Base-by-base conservation (phyloP, 306 rosid species). In the Urtica urens region DNA sequence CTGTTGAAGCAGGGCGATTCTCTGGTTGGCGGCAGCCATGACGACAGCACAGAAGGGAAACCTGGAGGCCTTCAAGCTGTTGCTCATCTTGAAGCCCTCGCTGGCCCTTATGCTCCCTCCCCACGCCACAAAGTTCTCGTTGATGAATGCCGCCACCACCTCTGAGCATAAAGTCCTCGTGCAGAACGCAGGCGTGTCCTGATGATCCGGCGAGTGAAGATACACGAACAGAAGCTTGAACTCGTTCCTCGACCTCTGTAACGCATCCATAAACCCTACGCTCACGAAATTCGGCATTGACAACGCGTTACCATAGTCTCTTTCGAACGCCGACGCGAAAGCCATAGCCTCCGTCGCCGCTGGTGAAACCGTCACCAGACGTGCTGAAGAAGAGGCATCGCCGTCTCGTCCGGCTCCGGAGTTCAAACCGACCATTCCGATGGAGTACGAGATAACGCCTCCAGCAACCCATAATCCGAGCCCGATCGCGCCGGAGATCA, bases 21-120 rank as follows among this genome's bases (percentile, higher is more conserved):
- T 77, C 69, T 85, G 99, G 57, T 92, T 92, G 1, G 96, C 73
- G 4, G 99, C 83, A 0, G 93, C 86, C 96, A 85, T 85, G 10
- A 92, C 99, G 5, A 82, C 74, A 10, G 96, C 99, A 67, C 99
- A 92, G 50, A 92, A 92, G 1, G 99, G 99, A 43, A 70, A 92
- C 12, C 94, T 34, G 0, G 99, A 85, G 8, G 99, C 99, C 72
- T 92, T 92, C 72, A 92, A 72, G 57, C 94, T 82, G 37, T 92
- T 85, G 64, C 94, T 79, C 99, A 85, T 92, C 93, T 85, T 92
- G 70, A 92, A 92, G 6, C 99, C 99, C 64, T 92, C 99, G 55
- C 87, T 85, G 6, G 83, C 70, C 20, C 96, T 64, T 55, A 92
- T 92, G 38, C 80, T 85, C 12, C 99, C 99, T 51, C 96, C 96